phyloP scores from a whole-genome alignment of 805 yeast species.

The Candida railenensis region DNA sequence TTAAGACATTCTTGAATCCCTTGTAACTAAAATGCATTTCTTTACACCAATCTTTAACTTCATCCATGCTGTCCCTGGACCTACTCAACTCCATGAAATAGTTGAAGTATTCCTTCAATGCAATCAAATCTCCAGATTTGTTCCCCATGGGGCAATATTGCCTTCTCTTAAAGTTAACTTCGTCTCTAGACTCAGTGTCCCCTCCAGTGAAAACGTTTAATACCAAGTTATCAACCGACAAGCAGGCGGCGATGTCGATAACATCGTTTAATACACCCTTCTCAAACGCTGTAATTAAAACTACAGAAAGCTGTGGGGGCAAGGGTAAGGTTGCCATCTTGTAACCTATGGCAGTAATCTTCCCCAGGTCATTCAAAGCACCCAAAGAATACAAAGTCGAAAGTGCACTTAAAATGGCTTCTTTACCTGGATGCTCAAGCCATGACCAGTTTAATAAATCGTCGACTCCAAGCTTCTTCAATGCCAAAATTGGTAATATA shows the following conservation, averaged over 20 bases:
- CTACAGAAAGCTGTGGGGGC: conserved; percentile 90
- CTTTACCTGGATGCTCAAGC: conserved; percentile 87
- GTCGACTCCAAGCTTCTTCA: conserved; percentile 79
- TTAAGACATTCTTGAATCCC: conserved; percentile 75
- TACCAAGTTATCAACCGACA: conserved; percentile 87
- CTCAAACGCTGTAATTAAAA: conserved; percentile 68
- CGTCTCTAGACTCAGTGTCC: conserved; percentile 75
- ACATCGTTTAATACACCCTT: conserved; percentile 61
- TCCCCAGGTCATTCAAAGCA: conserved; percentile 76
- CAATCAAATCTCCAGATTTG: conserved; percentile 76
- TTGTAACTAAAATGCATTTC: conserved; percentile 72
- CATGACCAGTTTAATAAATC: conserved; percentile 88
- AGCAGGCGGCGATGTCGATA: conserved; percentile 86
- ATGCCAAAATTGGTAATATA: conserved; percentile 76
- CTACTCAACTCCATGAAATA: conserved; percentile 36
- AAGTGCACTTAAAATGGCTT: conserved; percentile 72
- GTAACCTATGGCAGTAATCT: conserved; percentile 75
- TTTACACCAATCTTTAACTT: conserved; percentile 79
- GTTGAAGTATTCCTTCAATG: conserved; percentile 76
- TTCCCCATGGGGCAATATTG: conserved; percentile 70
- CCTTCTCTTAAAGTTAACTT: conserved; percentile 71
- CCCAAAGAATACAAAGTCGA: conserved; percentile 73
- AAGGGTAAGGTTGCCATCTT: conserved; percentile 88
- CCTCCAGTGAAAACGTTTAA: conserved; percentile 60
- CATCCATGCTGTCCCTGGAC: conserved; percentile 39